Conservation (phyloP, 495 filamentous ascomycete species). For the Penicillium verhagenii region DNA sequence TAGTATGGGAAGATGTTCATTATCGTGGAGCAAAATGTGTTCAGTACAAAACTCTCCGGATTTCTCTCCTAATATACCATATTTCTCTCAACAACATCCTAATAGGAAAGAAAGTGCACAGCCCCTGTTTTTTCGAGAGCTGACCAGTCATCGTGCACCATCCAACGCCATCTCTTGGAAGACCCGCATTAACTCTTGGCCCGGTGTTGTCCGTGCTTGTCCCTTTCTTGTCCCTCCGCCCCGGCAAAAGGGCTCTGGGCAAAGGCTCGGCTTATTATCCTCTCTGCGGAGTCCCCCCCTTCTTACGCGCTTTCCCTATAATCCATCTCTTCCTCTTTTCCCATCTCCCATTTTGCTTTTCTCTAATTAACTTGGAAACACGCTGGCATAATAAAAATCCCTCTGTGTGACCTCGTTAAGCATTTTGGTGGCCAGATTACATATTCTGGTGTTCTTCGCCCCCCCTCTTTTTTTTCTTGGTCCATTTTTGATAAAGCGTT, state of each 20-base stretch:
- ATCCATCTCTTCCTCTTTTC: slow-evolving; percentile 6
- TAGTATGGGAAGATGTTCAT: no score
- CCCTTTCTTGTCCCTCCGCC: slow-evolving; percentile 33
- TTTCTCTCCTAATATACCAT: no score
- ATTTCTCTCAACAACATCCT: no score
- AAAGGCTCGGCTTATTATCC: slow-evolving; percentile 39
- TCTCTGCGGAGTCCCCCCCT: slow-evolving; percentile 18
- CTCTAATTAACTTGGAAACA: neutral
- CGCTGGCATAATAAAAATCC: neutral
- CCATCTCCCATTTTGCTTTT: slow-evolving; percentile 8
- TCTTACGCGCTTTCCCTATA: slow-evolving; percentile 12
- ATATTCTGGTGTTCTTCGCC: slow-evolving; percentile 1
- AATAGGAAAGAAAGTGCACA: slow-evolving; percentile 21
- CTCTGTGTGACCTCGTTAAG: neutral
- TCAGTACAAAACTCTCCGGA: neutral
- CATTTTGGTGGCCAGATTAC: neutral
- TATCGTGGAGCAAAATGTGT: neutral
- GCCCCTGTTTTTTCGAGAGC: slow-evolving; percentile 6
- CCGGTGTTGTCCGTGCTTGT: slow-evolving; percentile 27
- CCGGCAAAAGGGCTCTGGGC: slow-evolving; percentile 39
- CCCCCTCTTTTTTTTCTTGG: slow-evolving; percentile 3
- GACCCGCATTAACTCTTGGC: slow-evolving; percentile 29
- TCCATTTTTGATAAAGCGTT: slow-evolving; percentile 2
- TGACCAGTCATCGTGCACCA: slow-evolving; percentile 9
- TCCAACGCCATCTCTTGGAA: slow-evolving; percentile 5